phyloP scores from a whole-genome alignment of 345 rosid genomes.

The Populus alba region DNA sequence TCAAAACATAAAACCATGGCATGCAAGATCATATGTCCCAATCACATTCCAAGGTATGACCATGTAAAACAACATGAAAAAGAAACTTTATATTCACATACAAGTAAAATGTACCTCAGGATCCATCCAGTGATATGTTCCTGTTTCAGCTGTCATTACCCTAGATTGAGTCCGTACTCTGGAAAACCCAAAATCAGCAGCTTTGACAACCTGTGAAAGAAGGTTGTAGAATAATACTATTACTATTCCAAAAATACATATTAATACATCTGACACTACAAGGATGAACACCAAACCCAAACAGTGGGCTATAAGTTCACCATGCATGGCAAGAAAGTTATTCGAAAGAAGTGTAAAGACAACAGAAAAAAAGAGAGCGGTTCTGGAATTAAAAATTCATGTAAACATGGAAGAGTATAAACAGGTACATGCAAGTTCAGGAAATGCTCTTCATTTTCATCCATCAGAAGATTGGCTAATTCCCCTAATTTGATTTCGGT shows the following conservation, averaged over 20 bases:
- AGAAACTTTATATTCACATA: not conserved
- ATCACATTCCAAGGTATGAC: not conserved
- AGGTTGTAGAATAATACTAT: not conserved
- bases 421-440: not conserved
- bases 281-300: not conserved
- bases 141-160: constrained; percentile 97
- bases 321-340: not conserved
- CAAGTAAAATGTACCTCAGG: constrained; percentile 63
- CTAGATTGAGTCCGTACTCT: constrained; percentile 89
- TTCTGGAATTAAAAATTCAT: constrained; percentile 2
- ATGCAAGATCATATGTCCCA: constrained; percentile 16
- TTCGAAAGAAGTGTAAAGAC: not conserved
- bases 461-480: constrained; percentile 99
- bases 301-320: not conserved
- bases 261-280: not conserved
- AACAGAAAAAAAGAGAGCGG: not conserved
- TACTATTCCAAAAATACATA: not conserved
- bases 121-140: constrained; percentile 99
- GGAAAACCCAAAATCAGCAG: constrained; percentile 98
- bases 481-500: too few species aligned
- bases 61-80: constrained; percentile 9
- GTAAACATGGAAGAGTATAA: not conserved
- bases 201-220: constrained; percentile 79
- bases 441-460: constrained; percentile 65
- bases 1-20: not conserved